These are phyloP conservation scores for Russula olivacea DNA, from an alignment of 768 basidiomycete genomes.

Conservation along the genomic window DNA sequence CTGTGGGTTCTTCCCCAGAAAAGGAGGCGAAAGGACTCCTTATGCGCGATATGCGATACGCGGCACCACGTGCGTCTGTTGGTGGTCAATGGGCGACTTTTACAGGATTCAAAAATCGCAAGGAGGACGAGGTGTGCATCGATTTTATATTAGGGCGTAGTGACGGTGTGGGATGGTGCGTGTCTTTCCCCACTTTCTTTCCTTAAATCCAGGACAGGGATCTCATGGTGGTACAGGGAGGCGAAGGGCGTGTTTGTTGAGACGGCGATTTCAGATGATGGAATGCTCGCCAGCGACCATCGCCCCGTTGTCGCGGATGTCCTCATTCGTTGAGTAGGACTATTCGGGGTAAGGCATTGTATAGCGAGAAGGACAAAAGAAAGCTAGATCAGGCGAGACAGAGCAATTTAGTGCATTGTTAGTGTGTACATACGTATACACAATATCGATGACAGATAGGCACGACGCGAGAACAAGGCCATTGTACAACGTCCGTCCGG, in stretches of 20 bases:
- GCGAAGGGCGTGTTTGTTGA: slow-evolving; percentile 1
- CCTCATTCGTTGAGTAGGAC: background rate
- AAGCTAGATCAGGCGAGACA: background rate
- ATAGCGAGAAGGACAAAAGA: background rate
- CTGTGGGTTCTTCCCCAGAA: background rate
- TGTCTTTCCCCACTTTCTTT: slow-evolving; percentile 3
- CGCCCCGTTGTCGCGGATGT: slow-evolving; percentile 48
- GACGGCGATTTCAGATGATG: slow-evolving; percentile 29
- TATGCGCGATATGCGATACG: slow-evolving; percentile 41
- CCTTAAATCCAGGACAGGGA: no score
- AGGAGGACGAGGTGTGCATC: slow-evolving; percentile 39
- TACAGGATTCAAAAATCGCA: slow-evolving; percentile 44
- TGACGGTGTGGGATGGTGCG: slow-evolving; percentile 40
- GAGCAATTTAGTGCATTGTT: background rate
- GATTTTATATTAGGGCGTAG: slow-evolving; percentile 51
- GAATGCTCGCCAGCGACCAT: slow-evolving; percentile 50
- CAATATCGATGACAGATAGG: background rate
- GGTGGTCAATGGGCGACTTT: slow-evolving; percentile 47
- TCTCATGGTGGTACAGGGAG: background rate
- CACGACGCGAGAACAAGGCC: background rate
- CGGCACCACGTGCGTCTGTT: slow-evolving; percentile 38
- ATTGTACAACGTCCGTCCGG: background rate
- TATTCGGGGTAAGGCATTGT: background rate
- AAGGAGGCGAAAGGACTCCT: slow-evolving; percentile 20
- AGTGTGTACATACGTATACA: background rate